These are phyloP conservation scores for Torrubiella hemipterigena DNA, from an alignment of 2,329 filamentous ascomycete species.

Conservation along the genomic window DNA sequence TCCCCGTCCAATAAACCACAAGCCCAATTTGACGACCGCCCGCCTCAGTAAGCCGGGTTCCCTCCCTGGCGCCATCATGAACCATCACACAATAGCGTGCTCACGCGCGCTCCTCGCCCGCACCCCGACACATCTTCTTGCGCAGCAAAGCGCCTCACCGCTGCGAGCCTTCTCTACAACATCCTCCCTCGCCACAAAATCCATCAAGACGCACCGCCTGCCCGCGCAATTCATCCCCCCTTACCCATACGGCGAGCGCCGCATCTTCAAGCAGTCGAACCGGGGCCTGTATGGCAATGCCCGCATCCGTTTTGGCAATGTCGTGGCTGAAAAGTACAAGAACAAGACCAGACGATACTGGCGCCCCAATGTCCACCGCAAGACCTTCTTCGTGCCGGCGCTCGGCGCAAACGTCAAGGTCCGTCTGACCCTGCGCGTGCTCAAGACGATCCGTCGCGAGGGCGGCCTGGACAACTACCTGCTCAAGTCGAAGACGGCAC, in stretches of 20 bases:
- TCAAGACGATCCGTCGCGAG: slow-evolving; percentile 67
- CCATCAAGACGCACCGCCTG: slow-evolving; percentile 29
- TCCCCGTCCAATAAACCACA: no score
- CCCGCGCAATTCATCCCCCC: slow-evolving; percentile 41
- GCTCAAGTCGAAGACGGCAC: slow-evolving; percentile 61
- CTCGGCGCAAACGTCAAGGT: slow-evolving; percentile 54
- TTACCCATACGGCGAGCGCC: slow-evolving; percentile 63
- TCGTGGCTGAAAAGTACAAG: slow-evolving; percentile 55
- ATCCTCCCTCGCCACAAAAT: slow-evolving; percentile 21
- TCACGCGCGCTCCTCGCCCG: not conserved
- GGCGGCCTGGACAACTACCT: slow-evolving; percentile 90
- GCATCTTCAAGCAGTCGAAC: slow-evolving; percentile 71
- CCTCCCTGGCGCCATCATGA: no score
- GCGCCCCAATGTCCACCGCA: slow-evolving; percentile 62
- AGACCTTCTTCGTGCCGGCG: slow-evolving; percentile 52
- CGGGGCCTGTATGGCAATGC: slow-evolving; percentile 58
- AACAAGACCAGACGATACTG: slow-evolving; percentile 62
- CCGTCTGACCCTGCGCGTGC: slow-evolving; percentile 56
- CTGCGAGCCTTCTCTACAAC: slow-evolving; percentile 30
- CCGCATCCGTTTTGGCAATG: slow-evolving; percentile 70
- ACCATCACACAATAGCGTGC: no score
- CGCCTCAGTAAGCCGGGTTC: no score
- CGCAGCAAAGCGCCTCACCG: no score
- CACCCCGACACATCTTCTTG: no score
- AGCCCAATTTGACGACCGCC: no score